Base-by-base conservation (phyloP, 495 filamentous ascomycete genomes). In the Parathielavia hyrcaniae region DNA sequence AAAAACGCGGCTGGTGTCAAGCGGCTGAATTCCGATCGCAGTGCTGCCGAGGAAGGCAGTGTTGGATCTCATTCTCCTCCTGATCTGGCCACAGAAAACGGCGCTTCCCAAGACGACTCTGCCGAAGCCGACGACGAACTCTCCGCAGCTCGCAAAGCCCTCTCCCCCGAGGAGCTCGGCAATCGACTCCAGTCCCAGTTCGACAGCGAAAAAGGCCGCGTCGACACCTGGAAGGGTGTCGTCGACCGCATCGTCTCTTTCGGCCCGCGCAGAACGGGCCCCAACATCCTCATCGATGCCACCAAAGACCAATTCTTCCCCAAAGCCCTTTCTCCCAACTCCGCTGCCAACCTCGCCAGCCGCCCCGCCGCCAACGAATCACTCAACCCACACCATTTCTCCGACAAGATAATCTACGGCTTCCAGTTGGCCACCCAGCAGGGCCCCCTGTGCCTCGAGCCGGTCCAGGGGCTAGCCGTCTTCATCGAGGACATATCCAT, bases 381-480 rank as follows among this genome's bases (percentile, higher is more conserved):
- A n/a, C 72, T 88, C 8, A 79, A 83, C 19, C 79, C 88, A 1
- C 76, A 79, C 40, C 87, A 93, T 69, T 84, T 97, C 62, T 83
- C 83, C 65, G 93, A 96, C 77, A 96, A 95, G 67, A 84, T 97
- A 59, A 76, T 83, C 13, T 89, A 99, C 67, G 90, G 87, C 45
- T 97, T 97, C 80, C 93, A 99, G 67, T 82, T 99, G 0, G 84
- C 88, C n/a, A 96, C 87, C 14, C 80, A 81, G 36, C 87, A 92
- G 65, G 93, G 93, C 0, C 92, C 93, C 10, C 80, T 99, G 38
- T 97, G 95, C 71, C 80, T 89, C 64, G 93, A 99, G 67, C 92
- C 92, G 2, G 85, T 97, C 17, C 93, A 96, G 76, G 93, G 95
- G 38, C 77, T 95, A 3, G 93, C 90, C 26, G 89, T 97, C 58